Evolutionary conservation across 1,284 basidiomycete genomes (phyloP), one percentile per base, ranked within the genome.

Genomic region (Anthracocystis walkeri): DNA sequence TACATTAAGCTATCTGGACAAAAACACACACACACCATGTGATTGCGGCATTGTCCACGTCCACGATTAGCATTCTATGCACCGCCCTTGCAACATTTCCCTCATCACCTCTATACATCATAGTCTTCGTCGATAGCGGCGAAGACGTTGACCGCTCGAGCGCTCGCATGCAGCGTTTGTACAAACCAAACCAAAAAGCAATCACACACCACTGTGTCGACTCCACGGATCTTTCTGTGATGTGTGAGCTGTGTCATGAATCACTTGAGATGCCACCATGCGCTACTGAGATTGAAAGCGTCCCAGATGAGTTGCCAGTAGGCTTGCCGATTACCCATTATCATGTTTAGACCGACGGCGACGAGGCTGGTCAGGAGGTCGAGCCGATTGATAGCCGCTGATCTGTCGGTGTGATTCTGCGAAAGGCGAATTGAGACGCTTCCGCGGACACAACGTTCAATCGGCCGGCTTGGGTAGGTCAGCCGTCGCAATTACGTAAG

Each of bases 1-100:
- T 65, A 71, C 63, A 71, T 58, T 71, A 71, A 38, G 68, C 68
- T 58, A 49, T 55, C n/a, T 58, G 68, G 63, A 62, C 55, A 38
- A 14, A 38, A 11, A 16, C 35, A 33, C n/a, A n/a, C n/a, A n/a
- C 23, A 45, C 54, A 44, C 29, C 12, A n/a, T 51, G 18, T 56
- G 66, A 63, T 25, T 54, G 65, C 41, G 53, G 53, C 58, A 10
- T 44, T 29, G 29, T 21, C 21, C 44, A 49, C 29, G 42, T 46
- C 44, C 51, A 53, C 23, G 57, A 54, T 58, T 31, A 33, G 59
- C 69, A 72, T 48, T 57, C 38, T 62, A 58, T 63, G 59, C 64
- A 60, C 52, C 55, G 12, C 51, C 49, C 58, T 46, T 61, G 52
- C 65, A 49, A 49, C 12, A 29, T 20, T 23, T 48, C 41, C 42